Evolutionary conservation across 768 basidiomycete genomes (phyloP).

Genomic region (Tricholoma flavovirens): DNA sequence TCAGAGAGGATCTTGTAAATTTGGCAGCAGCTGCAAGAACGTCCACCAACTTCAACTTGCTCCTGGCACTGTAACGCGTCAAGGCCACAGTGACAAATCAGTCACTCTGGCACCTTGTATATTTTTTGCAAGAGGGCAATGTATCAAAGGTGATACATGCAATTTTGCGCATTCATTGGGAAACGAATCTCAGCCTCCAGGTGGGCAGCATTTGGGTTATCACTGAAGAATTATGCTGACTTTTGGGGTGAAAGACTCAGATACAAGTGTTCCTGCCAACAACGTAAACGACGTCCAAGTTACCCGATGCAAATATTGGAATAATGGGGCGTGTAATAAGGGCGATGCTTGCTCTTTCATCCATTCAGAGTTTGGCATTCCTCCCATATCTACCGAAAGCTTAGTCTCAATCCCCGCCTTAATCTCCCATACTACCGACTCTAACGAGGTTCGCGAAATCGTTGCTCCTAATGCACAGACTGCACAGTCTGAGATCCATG

Average conservation of each 20-base stretch:
- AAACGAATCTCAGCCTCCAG: not conserved
- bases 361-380: constrained; percentile 1
- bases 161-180: not conserved
- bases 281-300: not conserved
- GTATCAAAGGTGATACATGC: constrained; percentile 6
- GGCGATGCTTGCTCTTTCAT: constrained; percentile 9
- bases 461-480: not conserved
- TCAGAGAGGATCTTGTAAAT: constrained; percentile 8
- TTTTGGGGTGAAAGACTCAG: not conserved
- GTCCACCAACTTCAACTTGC: constrained; percentile 6
- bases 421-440: not conserved
- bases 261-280: not conserved
- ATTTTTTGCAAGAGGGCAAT: constrained; percentile 12
- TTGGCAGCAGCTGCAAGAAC: constrained; percentile 9
- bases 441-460: not conserved
- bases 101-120: constrained; percentile 8
- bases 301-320: constrained; percentile 9
- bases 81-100: not conserved
- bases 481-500: not conserved
- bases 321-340: constrained; percentile 4
- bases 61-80: not conserved
- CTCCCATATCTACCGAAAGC: not conserved
- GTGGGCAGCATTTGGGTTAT: not conserved
- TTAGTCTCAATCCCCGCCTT: not conserved
- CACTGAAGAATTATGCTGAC: not conserved